Base-by-base conservation (phyloP, 768 basidiomycete genomes). In the Suillus americanus region DNA sequence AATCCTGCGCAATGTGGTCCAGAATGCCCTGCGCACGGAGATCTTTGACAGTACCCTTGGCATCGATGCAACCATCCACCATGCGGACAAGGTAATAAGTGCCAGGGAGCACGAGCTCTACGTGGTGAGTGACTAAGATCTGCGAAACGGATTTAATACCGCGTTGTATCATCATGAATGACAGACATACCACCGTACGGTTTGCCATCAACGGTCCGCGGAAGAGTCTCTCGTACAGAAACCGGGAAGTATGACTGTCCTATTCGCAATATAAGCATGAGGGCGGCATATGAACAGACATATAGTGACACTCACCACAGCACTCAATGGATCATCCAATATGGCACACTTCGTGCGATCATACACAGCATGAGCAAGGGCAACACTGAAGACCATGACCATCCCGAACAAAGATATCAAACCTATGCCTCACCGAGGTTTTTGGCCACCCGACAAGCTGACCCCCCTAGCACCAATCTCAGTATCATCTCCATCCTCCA, bases 401-500 rank as follows among this genome's bases (percentile, higher is more conserved):
- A 5, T 16, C 59, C n/a, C 48, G 3, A 13, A 55, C 18, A 12
- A 20, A 13, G 25, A 14, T 23, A 16, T 16, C 57, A 23, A 13
- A 25, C n/a, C 8, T n/a, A 18, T 23, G 30, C 66, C 79, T 64
- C 67, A 87, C 88, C 89, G 79, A 62, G 91, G 89, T 74, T 94
- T 94, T 77, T 94, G 92, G 7, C 92, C 92, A 37, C 92, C 92
- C 40, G 88, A 90, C 66, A 93, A 76, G 74, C 85, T 90, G 18
- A 93, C 80, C 14, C 57, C 85, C 81, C 87, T 80, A 16, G 87
- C 88, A 16, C 94, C 94, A 67, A 96, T 92, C 76, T 94, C 90
- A 2, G 93, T 95, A 62, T 77, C 79, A 71, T 94, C 95, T 0
- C 97, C 97, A 70, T 95, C 89, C 63, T 96, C 92, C 2, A 98